Conservation (phyloP, 106 monocot species). For the Dioscorea zingiberensis region DNA sequence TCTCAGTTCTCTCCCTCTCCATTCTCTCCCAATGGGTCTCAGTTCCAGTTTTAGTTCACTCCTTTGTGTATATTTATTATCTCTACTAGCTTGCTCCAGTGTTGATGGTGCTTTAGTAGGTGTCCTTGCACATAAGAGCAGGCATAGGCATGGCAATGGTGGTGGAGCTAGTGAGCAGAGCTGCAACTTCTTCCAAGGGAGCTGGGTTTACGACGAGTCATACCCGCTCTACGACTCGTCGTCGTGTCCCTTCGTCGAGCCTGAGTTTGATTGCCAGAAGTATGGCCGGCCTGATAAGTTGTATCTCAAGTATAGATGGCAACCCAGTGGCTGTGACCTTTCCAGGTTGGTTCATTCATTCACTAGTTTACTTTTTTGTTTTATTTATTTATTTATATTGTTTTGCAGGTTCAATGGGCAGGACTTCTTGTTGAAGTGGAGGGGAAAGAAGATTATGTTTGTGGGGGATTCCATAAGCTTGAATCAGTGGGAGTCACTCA, state of each 20-base stretch:
- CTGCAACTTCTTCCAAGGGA: conserved; percentile 75
- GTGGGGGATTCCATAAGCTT: conserved; percentile 89
- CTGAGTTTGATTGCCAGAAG: conserved; percentile 81
- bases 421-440: conserved; percentile 36
- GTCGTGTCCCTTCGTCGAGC: conserved; percentile 63
- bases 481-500: conserved; percentile 82
- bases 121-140: too few relatives aligned
- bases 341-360: conserved; percentile 51
- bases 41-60: too few relatives aligned
- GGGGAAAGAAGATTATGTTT: conserved; percentile 85
- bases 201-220: conserved; percentile 71
- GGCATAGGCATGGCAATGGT: too few relatives aligned
- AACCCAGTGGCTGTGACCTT: conserved; percentile 58
- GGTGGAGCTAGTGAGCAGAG: background rate
- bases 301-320: conserved; percentile 84
- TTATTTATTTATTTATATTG: background rate
- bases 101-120: too few relatives aligned
- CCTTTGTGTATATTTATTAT: too few relatives aligned
- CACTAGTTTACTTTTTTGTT: too few relatives aligned
- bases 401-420: background rate
- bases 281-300: conserved; percentile 69
- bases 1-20: too few relatives aligned
- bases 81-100: too few relatives aligned
- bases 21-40: too few relatives aligned
- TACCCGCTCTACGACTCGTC: conserved; percentile 72